phyloP scores from a whole-genome alignment of 129 eudicot genomes.

The Cynara cardunculus region DNA sequence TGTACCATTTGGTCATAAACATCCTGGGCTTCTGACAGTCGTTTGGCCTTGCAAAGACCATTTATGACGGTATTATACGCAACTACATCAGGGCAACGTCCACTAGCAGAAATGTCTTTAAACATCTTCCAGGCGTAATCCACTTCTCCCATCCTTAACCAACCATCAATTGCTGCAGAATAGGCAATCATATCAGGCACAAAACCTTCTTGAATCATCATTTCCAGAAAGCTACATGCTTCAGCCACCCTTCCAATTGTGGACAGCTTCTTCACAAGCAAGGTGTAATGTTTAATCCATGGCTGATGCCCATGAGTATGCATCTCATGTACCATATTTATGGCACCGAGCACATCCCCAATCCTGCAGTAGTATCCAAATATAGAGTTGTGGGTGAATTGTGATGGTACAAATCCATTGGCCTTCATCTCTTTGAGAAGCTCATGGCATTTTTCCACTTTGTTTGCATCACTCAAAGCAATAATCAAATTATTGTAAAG shows the following conservation, averaged over 20 bases:
- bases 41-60: slow-evolving; percentile 70
- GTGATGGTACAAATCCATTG: slow-evolving; percentile 52
- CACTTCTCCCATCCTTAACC: slow-evolving; percentile 53
- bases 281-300: slow-evolving; percentile 80
- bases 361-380: slow-evolving; percentile 67
- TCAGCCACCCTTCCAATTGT: slow-evolving; percentile 42
- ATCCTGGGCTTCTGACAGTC: slow-evolving; percentile 57
- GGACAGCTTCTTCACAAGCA: slow-evolving; percentile 66
- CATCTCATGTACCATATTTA: slow-evolving; percentile 57
- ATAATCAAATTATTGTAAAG: slow-evolving; percentile 68
- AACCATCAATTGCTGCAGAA: slow-evolving; percentile 72
- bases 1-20: slow-evolving; percentile 49
- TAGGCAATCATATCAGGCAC: slow-evolving; percentile 64
- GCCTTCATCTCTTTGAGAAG: slow-evolving; percentile 71
- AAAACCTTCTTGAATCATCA: slow-evolving; percentile 64
- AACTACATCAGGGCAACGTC: slow-evolving; percentile 69
- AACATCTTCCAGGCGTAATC: slow-evolving; percentile 67
- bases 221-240: slow-evolving; percentile 53
- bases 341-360: slow-evolving; percentile 59
- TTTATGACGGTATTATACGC: slow-evolving; percentile 65
- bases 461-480: slow-evolving; percentile 53
- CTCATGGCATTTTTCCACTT: slow-evolving; percentile 55
- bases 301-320: slow-evolving; percentile 71
- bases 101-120: slow-evolving; percentile 48
- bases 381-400: slow-evolving; percentile 78